These are phyloP conservation scores for Arthroderma sp. DNA, from an alignment of 2,329 filamentous ascomycete genomes.

Conservation along the genomic window DNA sequence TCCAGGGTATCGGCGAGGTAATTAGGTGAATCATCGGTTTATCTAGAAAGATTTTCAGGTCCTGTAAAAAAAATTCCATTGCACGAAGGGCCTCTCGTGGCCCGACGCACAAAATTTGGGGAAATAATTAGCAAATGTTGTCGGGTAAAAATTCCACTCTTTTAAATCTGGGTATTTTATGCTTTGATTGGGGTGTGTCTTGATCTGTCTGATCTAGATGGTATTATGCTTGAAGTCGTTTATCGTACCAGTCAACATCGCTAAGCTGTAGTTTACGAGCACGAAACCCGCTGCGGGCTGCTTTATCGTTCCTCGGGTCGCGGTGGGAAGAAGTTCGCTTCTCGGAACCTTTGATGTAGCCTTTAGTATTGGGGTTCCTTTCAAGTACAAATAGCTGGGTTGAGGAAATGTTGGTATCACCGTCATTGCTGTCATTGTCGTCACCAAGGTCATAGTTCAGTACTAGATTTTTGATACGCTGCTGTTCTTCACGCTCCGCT, in stretches of 20 bases:
- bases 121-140: neutral
- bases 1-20: neutral
- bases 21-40: neutral
- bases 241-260: conserved; percentile 84
- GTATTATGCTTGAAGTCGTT: neutral
- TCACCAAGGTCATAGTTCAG: conserved; percentile 91
- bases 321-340: conserved; percentile 31
- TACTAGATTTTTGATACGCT: conserved; percentile 95
- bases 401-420: conserved; percentile 43
- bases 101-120: neutral
- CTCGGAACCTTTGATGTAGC: conserved; percentile 27
- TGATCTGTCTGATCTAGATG: neutral
- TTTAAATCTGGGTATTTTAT: neutral
- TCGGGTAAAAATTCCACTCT: neutral
- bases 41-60: neutral
- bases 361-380: conserved; percentile 26
- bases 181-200: neutral
- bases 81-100: neutral
- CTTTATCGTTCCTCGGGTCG: conserved; percentile 41
- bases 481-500: conserved; percentile 89
- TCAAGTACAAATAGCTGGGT: conserved; percentile 16
- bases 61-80: neutral
- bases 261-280: conserved; percentile 85
- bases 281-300: conserved; percentile 61
- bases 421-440: conserved; percentile 62